Conservation (phyloP, 2,329 filamentous ascomycete genomes). For the Bertia moriformis region DNA sequence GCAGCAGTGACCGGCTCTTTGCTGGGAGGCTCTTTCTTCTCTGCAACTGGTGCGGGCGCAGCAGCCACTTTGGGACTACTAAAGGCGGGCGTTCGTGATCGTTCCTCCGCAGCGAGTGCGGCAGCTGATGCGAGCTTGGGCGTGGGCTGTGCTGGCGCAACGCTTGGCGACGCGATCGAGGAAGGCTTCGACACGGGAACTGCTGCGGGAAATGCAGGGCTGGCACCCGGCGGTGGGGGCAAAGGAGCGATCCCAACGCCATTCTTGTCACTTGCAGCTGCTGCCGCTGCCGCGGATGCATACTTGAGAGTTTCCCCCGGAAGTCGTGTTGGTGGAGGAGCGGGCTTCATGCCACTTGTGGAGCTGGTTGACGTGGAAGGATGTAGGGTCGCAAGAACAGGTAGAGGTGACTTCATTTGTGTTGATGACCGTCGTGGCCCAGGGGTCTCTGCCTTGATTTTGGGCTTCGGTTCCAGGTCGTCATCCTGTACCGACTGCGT, state of each 20-base stretch:
- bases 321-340: slow-evolving; percentile 67
- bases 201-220: background rate
- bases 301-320: slow-evolving; percentile 90
- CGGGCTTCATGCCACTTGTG: slow-evolving; percentile 74
- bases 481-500: slow-evolving; percentile 86
- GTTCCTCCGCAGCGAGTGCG: background rate
- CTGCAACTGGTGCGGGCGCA: background rate
- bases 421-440: slow-evolving; percentile 61
- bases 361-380: slow-evolving; percentile 49
- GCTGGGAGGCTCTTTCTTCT: background rate
- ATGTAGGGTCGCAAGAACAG: slow-evolving; percentile 82
- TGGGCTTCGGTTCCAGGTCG: slow-evolving; percentile 33
- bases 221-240: slow-evolving; percentile 65
- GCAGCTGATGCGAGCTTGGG: slow-evolving; percentile 20
- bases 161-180: background rate
- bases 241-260: slow-evolving; percentile 86
- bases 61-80: background rate
- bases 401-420: slow-evolving; percentile 84
- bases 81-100: background rate
- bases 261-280: slow-evolving; percentile 69
- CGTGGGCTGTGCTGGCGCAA: slow-evolving; percentile 31
- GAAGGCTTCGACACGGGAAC: background rate
- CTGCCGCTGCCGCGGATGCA: slow-evolving; percentile 85
- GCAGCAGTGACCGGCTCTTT: background rate
- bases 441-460: slow-evolving; percentile 29